These are phyloP conservation scores for Magnolia kwangsiensis DNA, from an alignment of 164 flowering plant genomes.

Conservation along the genomic window DNA sequence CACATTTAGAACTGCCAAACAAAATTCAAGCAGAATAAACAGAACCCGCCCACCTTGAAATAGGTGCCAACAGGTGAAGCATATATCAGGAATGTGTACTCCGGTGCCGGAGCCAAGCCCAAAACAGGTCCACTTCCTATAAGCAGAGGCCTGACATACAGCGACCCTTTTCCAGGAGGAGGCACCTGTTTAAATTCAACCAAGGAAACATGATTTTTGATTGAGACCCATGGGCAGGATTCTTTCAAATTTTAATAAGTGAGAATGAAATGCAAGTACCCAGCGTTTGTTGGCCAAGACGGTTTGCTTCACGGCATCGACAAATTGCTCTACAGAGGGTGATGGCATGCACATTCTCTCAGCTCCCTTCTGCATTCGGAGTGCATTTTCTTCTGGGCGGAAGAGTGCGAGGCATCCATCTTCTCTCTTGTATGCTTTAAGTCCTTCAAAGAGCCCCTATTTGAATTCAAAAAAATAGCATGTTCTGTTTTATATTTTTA, in stretches of 20 bases:
- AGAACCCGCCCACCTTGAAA: constrained; percentile 53
- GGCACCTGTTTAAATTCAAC: constrained; percentile 51
- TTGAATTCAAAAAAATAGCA: background rate
- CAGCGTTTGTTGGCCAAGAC: constrained; percentile 71
- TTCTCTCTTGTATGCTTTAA: constrained; percentile 67
- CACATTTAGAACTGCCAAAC: background rate
- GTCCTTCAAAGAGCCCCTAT: constrained; percentile 84
- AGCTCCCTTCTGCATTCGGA: constrained; percentile 72
- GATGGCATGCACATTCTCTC: constrained; percentile 91
- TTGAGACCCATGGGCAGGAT: background rate
- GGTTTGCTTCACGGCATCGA: constrained; percentile 73
- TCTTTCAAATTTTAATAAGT: background rate
- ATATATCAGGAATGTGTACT: constrained; percentile 70
- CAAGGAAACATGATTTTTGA: background rate
- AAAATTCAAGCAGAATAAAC: background rate
- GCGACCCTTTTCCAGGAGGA: constrained; percentile 84
- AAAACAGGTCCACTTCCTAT: constrained; percentile 78
- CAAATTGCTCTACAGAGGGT: constrained; percentile 74
- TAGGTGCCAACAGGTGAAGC: constrained; percentile 92
- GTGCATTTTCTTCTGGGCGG: constrained; percentile 82
- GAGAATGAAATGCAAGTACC: constrained; percentile 37
- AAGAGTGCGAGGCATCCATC: constrained; percentile 61
- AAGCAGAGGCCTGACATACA: constrained; percentile 82
- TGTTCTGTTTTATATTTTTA: background rate
- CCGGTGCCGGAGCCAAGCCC: constrained; percentile 82